phyloP scores from a whole-genome alignment of 2,329 filamentous ascomycete genomes.

The Paramyrothecium roridum region DNA sequence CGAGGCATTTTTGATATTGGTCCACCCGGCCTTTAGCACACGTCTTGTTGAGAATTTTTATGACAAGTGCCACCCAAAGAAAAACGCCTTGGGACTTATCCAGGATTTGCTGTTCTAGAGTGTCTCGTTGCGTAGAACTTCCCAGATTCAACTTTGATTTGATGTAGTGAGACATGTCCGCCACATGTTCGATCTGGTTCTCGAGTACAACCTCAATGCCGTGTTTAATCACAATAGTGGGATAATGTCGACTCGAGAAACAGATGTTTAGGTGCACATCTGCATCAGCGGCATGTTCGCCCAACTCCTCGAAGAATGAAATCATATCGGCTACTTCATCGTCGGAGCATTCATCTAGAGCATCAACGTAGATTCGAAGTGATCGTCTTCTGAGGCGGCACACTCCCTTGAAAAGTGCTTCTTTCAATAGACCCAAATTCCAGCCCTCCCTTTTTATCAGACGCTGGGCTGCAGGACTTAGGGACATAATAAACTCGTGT shows the following conservation, averaged over 20 bases:
- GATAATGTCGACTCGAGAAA: slow-evolving; percentile 41
- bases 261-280: slow-evolving; percentile 24
- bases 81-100: background rate
- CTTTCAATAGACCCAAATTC: background rate
- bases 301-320: slow-evolving; percentile 32
- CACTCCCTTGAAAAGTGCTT: too few relatives aligned
- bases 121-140: background rate
- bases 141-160: background rate
- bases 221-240: slow-evolving; percentile 8
- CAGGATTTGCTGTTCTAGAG: background rate
- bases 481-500: background rate
- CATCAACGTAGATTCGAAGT: slow-evolving; percentile 23
- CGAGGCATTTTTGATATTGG: background rate
- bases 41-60: background rate
- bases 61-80: background rate
- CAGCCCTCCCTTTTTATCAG: background rate
- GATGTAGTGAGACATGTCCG: slow-evolving; percentile 14
- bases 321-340: slow-evolving; percentile 36
- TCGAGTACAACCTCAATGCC: slow-evolving; percentile 14
- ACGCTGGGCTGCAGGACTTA: background rate
- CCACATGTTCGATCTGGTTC: slow-evolving; percentile 9
- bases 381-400: too few relatives aligned
- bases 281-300: slow-evolving; percentile 13
- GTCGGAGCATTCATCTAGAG: slow-evolving; percentile 43
- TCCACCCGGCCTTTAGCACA: background rate